phyloP scores from a whole-genome alignment of 148 eudicot genomes.

The Diospyros kaki region DNA sequence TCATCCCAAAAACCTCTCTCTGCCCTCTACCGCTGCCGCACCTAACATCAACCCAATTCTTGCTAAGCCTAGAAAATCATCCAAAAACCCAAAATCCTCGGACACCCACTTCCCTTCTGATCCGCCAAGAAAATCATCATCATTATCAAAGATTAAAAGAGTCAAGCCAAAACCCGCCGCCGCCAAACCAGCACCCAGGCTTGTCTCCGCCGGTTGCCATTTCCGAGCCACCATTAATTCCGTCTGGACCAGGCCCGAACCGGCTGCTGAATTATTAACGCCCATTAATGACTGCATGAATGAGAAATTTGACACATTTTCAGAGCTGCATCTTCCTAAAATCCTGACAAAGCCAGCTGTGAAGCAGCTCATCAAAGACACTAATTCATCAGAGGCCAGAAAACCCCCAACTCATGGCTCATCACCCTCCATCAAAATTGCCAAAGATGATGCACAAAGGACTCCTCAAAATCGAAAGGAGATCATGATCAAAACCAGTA shows the following conservation, averaged over 20 bases:
- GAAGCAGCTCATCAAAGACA: background rate
- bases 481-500: background rate
- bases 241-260: constrained; percentile 1
- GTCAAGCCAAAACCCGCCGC: background rate
- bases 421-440: background rate
- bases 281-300: background rate
- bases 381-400: background rate
- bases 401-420: background rate
- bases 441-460: constrained; percentile 1
- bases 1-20: background rate
- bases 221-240: background rate
- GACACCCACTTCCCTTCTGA: background rate
- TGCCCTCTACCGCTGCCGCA: constrained; percentile 10
- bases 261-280: background rate
- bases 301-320: constrained; percentile 9
- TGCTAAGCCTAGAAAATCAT: constrained; percentile 27
- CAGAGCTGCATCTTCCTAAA: constrained; percentile 34
- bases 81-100: constrained; percentile 21
- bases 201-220: background rate
- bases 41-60: background rate
- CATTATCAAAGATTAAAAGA: constrained; percentile 1
- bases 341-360: constrained; percentile 25
- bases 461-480: background rate
- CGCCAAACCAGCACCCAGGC: background rate
- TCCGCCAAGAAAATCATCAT: constrained; percentile 27